Evolutionary conservation across 2,329 filamentous ascomycete species (phyloP).

Genomic region (Beauveria medogensis): DNA sequence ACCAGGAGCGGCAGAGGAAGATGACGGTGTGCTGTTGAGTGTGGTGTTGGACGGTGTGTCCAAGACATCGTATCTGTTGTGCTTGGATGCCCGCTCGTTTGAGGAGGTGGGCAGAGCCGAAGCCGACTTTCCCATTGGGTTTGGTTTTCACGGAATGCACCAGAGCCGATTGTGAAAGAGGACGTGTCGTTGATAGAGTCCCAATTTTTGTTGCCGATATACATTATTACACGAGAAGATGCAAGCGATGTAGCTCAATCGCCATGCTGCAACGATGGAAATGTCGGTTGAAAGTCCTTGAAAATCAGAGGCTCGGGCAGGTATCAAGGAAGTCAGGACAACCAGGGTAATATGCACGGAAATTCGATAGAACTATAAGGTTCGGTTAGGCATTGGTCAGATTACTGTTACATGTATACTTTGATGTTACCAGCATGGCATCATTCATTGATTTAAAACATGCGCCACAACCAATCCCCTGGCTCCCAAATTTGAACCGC

Average conservation of each 20-base stretch:
- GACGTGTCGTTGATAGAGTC: too few species aligned
- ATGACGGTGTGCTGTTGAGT: conserved; percentile 54
- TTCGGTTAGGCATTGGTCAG: not conserved
- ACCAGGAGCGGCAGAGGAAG: conserved; percentile 40
- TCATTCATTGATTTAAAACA: conserved; percentile 26
- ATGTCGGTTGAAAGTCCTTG: not conserved
- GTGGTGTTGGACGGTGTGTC: conserved; percentile 56
- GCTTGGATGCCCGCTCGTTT: conserved; percentile 55
- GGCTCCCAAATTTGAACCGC: conserved; percentile 33
- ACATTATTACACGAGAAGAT: not conserved
- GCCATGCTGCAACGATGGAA: not conserved
- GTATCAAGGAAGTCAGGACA: too few species aligned
- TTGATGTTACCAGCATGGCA: not conserved
- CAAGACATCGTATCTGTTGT: conserved; percentile 56
- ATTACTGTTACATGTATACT: not conserved
- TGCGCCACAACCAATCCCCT: conserved; percentile 37
- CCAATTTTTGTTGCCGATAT: too few species aligned
- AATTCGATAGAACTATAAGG: too few species aligned
- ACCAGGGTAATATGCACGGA: too few species aligned
- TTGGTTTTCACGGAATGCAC: conserved; percentile 60
- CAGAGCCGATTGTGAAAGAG: not conserved
- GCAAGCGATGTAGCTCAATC: not conserved
- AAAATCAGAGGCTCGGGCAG: too few species aligned
- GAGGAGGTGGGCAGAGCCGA: conserved; percentile 57
- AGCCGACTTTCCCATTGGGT: conserved; percentile 48